Conservation (phyloP, 192 early-diverging fungal genomes). For the Coemansia sp. region DNA sequence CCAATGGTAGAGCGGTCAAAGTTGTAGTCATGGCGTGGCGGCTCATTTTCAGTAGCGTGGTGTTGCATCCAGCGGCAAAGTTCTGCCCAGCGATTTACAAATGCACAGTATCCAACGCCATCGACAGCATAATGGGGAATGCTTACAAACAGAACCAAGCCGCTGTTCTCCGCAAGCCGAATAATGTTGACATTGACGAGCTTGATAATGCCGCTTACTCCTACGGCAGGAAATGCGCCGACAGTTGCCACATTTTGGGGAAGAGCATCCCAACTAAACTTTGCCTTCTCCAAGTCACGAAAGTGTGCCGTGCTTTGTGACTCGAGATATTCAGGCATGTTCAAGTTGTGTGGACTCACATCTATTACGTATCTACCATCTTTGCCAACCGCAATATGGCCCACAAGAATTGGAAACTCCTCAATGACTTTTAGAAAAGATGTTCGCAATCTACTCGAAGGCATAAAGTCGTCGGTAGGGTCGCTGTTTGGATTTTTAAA, state of each 20-base stretch:
- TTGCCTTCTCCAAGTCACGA: not conserved
- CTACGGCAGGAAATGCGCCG: not conserved
- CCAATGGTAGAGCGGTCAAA: constrained; percentile 36
- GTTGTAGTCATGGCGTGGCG: not conserved
- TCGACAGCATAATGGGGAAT: constrained; percentile 12
- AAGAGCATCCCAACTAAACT: constrained; percentile 13
- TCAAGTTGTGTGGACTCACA: constrained; percentile 13
- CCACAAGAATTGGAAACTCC: constrained; percentile 30
- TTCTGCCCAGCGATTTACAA: constrained; percentile 21
- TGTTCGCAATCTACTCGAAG: not conserved
- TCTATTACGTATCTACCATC: not conserved
- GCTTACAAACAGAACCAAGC: constrained; percentile 13
- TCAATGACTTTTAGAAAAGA: constrained; percentile 17
- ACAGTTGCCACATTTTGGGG: not conserved
- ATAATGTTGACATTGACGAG: constrained; percentile 6
- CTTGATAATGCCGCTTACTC: constrained; percentile 4
- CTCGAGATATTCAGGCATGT: constrained; percentile 26
- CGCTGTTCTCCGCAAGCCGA: constrained; percentile 18
- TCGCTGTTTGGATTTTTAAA: constrained; percentile 11
- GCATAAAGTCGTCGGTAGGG: constrained; percentile 17
- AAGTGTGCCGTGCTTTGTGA: constrained; percentile 9
- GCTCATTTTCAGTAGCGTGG: too few species aligned
- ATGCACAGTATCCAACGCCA: not conserved
- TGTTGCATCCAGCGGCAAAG: constrained; percentile 2
- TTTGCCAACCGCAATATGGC: not conserved